Evolutionary conservation across 2,329 filamentous ascomycete species (phyloP), one percentile per base, ranked within the genome.

Genomic region (Didymella pinodella): DNA sequence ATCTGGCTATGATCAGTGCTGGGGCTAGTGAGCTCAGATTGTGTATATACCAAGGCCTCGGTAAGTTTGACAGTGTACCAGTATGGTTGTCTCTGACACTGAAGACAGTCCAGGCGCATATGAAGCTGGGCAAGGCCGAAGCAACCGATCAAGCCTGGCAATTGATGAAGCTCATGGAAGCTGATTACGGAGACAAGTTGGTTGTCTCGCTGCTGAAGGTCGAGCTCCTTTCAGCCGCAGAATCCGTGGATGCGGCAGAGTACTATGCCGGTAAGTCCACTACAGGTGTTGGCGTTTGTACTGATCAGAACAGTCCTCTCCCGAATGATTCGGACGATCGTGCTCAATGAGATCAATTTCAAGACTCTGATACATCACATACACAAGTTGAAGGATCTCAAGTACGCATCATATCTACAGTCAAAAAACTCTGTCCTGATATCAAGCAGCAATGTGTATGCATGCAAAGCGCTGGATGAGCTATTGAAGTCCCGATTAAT

Each of bases 121-220:
- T 91, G 32, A 80, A 80, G 3, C 70, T 81, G 0, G 77, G 82
- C 5, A 81, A 79, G 0, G 46, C 74, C 0, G 81, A 85, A 0
- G 75, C 78, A 1, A 69, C 82, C 1, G 74, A 81, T 1, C 84
- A 84, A 64, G 87, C 90, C 0, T 79, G 81, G 44, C 80, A 84
- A 8, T 75, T 90, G 38, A 75, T 92, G n/a, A 76, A 79, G 16
- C 77, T 83, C n/a, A 77, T 95, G 28, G 86, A 90, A 65, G 78
- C 82, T n/a, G 85, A 88, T 59, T 79, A 90, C 32, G 86, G 86
- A 2, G 83, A 89, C 61, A 88, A 87, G 59, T 82, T 90, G 25
- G 78, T 89, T 0, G 85, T 93, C 2, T 77, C 87, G 4, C 78
- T 94, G 7, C 80, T 95, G 59, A 87, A 85, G 57, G 81, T 96